Evolutionary conservation across 805 yeast genomes (phyloP).

Genomic region (Metschnikowia arizonensis): DNA sequence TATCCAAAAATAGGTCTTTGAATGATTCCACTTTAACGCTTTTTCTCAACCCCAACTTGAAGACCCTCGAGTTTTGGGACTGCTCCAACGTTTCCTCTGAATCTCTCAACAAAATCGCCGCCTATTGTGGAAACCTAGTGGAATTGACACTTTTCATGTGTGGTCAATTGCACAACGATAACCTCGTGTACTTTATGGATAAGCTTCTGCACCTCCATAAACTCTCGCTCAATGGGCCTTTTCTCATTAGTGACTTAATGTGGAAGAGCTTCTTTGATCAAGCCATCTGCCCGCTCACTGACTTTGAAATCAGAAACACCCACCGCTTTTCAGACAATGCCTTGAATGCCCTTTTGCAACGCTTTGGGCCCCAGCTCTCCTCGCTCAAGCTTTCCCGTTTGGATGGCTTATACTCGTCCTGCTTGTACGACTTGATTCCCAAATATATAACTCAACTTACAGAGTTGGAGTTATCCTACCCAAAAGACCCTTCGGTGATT

Average conservation of each 20-base stretch:
- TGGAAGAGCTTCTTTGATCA: constrained; percentile 75
- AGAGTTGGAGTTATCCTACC: constrained; percentile 64
- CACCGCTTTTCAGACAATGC: constrained; percentile 75
- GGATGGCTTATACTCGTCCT: constrained; percentile 62
- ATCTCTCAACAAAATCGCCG: constrained; percentile 64
- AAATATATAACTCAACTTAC: constrained; percentile 51
- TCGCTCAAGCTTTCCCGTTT: constrained; percentile 60
- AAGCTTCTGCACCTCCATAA: constrained; percentile 53
- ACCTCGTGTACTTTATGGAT: constrained; percentile 56
- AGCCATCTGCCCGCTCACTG: constrained; percentile 50
- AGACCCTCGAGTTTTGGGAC: constrained; percentile 77
- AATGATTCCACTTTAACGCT: constrained; percentile 67
- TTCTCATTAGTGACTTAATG: constrained; percentile 65
- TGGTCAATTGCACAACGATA: constrained; percentile 83
- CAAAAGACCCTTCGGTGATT: constrained; percentile 59
- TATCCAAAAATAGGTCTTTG: constrained; percentile 78
- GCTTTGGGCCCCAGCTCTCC: constrained; percentile 51
- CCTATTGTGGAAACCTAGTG: constrained; percentile 72
- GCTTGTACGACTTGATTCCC: constrained; percentile 61
- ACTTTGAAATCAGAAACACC: constrained; percentile 70
- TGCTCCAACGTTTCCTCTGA: constrained; percentile 74
- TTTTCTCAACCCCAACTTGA: constrained; percentile 61
- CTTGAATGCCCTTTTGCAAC: constrained; percentile 55
- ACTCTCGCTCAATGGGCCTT: constrained; percentile 82
- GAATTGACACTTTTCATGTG: constrained; percentile 78